These are phyloP conservation scores for Whalleya microplaca DNA, from an alignment of 2,329 filamentous ascomycete species.

Conservation along the genomic window DNA sequence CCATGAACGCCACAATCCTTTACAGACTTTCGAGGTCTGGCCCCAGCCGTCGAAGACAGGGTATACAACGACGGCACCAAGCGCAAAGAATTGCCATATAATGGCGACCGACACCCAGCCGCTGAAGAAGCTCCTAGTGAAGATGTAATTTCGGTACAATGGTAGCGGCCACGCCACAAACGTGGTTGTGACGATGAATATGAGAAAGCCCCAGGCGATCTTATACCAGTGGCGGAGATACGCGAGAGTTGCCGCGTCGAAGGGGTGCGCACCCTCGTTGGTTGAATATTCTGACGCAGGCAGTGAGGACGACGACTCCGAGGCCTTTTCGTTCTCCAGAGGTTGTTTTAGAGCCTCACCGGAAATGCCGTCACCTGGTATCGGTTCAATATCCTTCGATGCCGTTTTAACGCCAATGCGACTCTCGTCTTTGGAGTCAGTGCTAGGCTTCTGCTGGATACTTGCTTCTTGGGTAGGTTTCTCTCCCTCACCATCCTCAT, in stretches of 20 bases:
- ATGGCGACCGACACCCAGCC: slow-evolving; percentile 50
- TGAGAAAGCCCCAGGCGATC: slow-evolving; percentile 45
- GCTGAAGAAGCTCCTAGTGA: slow-evolving; percentile 49
- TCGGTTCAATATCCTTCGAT: background rate
- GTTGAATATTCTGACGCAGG: background rate
- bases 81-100: slow-evolving; percentile 52
- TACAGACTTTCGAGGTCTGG: slow-evolving; percentile 38
- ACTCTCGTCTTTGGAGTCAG: slow-evolving; percentile 7
- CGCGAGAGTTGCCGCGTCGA: slow-evolving; percentile 40
- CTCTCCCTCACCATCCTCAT: slow-evolving; percentile 26
- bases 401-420: slow-evolving; percentile 1
- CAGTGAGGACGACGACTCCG: background rate
- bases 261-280: slow-evolving; percentile 41
- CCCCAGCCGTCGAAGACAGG: slow-evolving; percentile 51
- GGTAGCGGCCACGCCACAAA: slow-evolving; percentile 54
- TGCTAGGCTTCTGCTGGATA: slow-evolving; percentile 3
- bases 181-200: slow-evolving; percentile 48
- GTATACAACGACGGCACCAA: slow-evolving; percentile 49
- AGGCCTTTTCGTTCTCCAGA: slow-evolving; percentile 1
- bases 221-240: slow-evolving; percentile 42
- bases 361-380: background rate
- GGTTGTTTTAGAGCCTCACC: slow-evolving; percentile 1
- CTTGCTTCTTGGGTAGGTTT: slow-evolving; percentile 8
- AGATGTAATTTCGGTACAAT: slow-evolving; percentile 53
- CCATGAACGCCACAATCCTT: slow-evolving; percentile 17